Base-by-base conservation (phyloP, 345 rosid species). In the Gossypium sturtianum region DNA sequence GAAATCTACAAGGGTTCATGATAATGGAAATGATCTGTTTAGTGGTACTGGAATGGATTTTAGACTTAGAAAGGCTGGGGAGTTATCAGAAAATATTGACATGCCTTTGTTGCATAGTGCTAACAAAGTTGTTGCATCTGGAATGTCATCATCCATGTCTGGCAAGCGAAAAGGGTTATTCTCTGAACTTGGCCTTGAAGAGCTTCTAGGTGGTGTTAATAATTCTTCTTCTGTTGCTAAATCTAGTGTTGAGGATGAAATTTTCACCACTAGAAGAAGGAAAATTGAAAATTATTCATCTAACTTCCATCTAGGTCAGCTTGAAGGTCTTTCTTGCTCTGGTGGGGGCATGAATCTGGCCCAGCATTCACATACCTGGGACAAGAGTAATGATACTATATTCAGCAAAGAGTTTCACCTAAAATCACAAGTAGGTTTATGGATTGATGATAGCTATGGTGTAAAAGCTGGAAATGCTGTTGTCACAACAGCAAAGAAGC, bases 401-500 rank as follows among this genome's bases (percentile, higher is more conserved):
- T 66, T 54, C 22, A 75, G 72, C 56, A 81, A 78, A 72, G 87
- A 75, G 27, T 22, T 70, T 77, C 77, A 74, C 73, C 82, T 70
- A 7, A 90, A 84, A 70, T 80, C 89, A 47, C 89, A 83, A 74
- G 85, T 80, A 20, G 89, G 92, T 38, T 64, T 85, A 62, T 89
- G 94, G 97, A 88, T 94, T 59, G 91, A 86, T 76, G 97, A 90
- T 78, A 87, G 92, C 76, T 89, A 85, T 70, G 88, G 94, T 80
- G 82, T 84, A 79, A 89, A 86, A 70, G 79, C 80, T 64, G 85
- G 84, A 76, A 80, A 80, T 16, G 69, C 78, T 74, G 76, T 66
- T 29, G 74, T 11, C 12, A 61, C 72, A 47, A 73, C 81, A 62
- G 71, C 82, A 27, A 87, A 76, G 84, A 89, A 88, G 82, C 72